Evolutionary conservation across 306 rosid species (phyloP), one percentile per base, ranked within the genome.

Genomic region (Spatholobus suberectus): DNA sequence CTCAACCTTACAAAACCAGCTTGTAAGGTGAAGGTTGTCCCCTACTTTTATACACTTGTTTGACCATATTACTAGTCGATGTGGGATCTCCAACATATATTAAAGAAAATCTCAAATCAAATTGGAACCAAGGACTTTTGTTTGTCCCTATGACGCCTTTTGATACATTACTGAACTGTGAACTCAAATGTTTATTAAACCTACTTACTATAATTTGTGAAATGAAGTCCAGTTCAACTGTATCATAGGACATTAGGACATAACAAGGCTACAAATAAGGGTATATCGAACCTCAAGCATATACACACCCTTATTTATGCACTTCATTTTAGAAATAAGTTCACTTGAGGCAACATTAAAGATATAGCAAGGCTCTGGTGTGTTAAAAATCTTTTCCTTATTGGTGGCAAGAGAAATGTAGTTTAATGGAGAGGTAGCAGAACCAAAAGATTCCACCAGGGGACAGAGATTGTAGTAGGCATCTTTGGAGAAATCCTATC

Each of bases 381-480:
- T 40, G 40, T 7, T 27, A 24, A 27, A 47, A 58, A 65, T 5
- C 13, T 13, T 18, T 9, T 82, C 90, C 87, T 79, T 76, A 70
- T 82, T 82, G 58, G 91, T 29, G 32, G 32, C 89, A 61, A 88
- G 89, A 76, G 85, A 75, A 43, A 87, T 87, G 12, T 83, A 47
- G 32, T 76, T 85, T 49, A 87, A 87, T 35, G 1, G 8, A 58
- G 77, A 75, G 41, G 90, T 70, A 37, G 87, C 85, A 63, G 89
- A 83, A 3, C 88, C 91, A 11, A 85, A 85, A 77, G 67, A 83
- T n/a, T 73, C 80, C 89, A 88, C 85, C 41, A 59, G 15, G 37
- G 69, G 86, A 83, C 91, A 88, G 87, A 88, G 87, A 85, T 88
- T 88, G 82, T 88, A 85, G 34, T 84, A 84, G 17, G 87, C 87